Percentiles rank a stretch among this genome's conserved stretches.
Evolutionary conservation across 345 rosid genomes (phyloP).

Genomic region (Euphorbia lathyris): DNA sequence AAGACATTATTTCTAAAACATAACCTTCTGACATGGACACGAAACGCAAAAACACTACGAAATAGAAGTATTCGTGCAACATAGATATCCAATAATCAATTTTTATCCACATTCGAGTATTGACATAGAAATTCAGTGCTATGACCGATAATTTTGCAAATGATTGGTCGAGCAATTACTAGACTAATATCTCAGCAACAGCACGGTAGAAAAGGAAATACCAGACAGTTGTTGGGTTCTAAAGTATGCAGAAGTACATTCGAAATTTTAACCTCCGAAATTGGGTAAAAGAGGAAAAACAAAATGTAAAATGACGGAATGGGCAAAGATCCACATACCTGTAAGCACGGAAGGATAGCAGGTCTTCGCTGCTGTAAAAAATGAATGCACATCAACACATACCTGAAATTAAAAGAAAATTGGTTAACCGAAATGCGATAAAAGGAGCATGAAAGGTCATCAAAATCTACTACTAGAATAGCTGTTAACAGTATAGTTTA

Average conservation of each 20-base stretch:
- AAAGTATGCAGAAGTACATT: not conserved
- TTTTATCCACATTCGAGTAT: not conserved
- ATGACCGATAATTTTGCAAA: not conserved
- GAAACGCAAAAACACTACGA: too few relatives aligned
- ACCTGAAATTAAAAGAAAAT: conserved; percentile 47
- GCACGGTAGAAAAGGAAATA: not conserved
- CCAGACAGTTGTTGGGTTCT: not conserved
- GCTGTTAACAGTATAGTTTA: not conserved
- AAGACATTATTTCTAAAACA: too few relatives aligned
- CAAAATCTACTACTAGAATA: not conserved
- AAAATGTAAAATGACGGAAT: not conserved
- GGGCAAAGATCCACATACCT: conserved; percentile 36
- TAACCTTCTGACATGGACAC: too few relatives aligned
- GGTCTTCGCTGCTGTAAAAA: conserved; percentile 89
- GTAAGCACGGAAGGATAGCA: conserved; percentile 94
- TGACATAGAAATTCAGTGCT: not conserved
- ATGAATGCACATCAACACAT: conserved; percentile 96
- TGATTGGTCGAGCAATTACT: not conserved
- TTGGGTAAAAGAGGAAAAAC: not conserved
- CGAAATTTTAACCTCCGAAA: not conserved
- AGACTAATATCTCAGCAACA: not conserved
- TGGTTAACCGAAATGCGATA: not conserved
- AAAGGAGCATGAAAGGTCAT: not conserved
- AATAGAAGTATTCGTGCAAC: too few relatives aligned
- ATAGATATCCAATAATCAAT: not conserved